Conservation (phyloP, 495 filamentous ascomycete genomes). For the Barbatosphaeria neglecta region DNA sequence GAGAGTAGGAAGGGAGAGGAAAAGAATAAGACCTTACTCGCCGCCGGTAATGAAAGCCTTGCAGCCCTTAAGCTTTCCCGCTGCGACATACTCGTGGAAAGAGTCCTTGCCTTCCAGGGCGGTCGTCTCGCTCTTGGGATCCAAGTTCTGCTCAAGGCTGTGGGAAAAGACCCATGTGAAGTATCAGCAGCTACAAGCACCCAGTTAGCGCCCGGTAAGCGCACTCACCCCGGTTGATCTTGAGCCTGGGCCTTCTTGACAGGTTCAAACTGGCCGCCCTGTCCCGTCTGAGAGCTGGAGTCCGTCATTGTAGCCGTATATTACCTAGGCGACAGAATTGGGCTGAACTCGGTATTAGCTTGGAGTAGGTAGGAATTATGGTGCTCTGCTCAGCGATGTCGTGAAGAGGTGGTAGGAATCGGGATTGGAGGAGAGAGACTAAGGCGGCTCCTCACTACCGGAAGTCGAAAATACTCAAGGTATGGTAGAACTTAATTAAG, state of each 20-base stretch:
- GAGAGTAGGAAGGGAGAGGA: neutral
- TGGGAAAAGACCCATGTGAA: neutral
- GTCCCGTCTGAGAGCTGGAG: neutral
- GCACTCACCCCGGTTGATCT: slow-evolving; percentile 1
- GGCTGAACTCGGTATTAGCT: too few relatives aligned
- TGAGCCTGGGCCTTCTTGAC: slow-evolving; percentile 1
- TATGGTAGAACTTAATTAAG: too few relatives aligned
- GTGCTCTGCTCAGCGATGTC: too few relatives aligned
- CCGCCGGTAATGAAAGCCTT: slow-evolving; percentile 46
- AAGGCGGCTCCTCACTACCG: too few relatives aligned
- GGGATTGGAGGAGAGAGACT: too few relatives aligned
- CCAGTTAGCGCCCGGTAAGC: too few relatives aligned
- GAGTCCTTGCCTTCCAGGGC: slow-evolving; percentile 11
- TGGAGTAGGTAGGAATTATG: too few relatives aligned
- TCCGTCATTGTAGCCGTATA: too few relatives aligned
- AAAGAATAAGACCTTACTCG: slow-evolving; percentile 23
- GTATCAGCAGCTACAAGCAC: neutral
- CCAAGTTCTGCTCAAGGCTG: slow-evolving; percentile 15
- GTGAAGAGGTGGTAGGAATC: too few relatives aligned
- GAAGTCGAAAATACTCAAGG: too few relatives aligned
- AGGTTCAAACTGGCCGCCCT: neutral
- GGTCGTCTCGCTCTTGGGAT: slow-evolving; percentile 13
- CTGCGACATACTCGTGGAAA: slow-evolving; percentile 12
- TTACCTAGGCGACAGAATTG: too few relatives aligned
- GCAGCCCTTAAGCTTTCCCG: slow-evolving; percentile 37